These are phyloP conservation scores for Bipolaris victoriae DNA, from an alignment of 2,329 filamentous ascomycete species.

Conservation along the genomic window DNA sequence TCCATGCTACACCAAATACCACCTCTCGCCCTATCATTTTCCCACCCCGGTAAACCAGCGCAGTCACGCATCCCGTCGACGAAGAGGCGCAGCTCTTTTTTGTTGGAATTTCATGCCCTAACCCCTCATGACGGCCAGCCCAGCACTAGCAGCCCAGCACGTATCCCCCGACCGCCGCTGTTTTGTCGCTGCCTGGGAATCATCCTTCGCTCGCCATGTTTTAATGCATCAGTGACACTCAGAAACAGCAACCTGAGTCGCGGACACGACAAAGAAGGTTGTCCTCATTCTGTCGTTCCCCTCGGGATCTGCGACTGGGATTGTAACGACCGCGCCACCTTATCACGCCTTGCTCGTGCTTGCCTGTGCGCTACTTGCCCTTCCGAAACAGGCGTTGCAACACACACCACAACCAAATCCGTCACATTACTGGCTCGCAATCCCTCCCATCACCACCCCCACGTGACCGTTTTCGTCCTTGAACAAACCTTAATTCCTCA, in stretches of 20 bases:
- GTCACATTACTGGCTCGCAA: slow-evolving; percentile 15
- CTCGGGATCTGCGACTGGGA: slow-evolving; percentile 17
- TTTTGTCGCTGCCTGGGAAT: slow-evolving; percentile 39
- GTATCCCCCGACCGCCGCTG: slow-evolving; percentile 18
- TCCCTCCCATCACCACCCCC: too few relatives aligned
- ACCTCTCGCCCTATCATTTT: slow-evolving; percentile 26
- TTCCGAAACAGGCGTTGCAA: slow-evolving; percentile 32
- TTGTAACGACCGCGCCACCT: slow-evolving; percentile 15
- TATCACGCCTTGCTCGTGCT: too few relatives aligned
- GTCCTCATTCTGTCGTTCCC: background rate
- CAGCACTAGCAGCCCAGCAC: too few relatives aligned
- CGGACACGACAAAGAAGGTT: background rate
- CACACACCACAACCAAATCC: slow-evolving; percentile 7
- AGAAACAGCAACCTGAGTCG: slow-evolving; percentile 9
- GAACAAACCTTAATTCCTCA: too few relatives aligned
- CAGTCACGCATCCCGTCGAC: slow-evolving; percentile 22
- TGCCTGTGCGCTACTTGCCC: background rate
- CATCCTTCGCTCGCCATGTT: slow-evolving; percentile 12
- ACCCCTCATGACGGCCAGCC: too few relatives aligned
- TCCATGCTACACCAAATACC: slow-evolving; percentile 18
- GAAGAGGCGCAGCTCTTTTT: slow-evolving; percentile 34
- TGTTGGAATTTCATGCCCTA: background rate
- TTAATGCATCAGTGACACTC: slow-evolving; percentile 22
- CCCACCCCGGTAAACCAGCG: slow-evolving; percentile 11
- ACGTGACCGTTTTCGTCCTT: too few relatives aligned